These are phyloP conservation scores for Linnemannia schmuckeri DNA, from an alignment of 192 early-diverging fungal species.

Conservation along the genomic window DNA sequence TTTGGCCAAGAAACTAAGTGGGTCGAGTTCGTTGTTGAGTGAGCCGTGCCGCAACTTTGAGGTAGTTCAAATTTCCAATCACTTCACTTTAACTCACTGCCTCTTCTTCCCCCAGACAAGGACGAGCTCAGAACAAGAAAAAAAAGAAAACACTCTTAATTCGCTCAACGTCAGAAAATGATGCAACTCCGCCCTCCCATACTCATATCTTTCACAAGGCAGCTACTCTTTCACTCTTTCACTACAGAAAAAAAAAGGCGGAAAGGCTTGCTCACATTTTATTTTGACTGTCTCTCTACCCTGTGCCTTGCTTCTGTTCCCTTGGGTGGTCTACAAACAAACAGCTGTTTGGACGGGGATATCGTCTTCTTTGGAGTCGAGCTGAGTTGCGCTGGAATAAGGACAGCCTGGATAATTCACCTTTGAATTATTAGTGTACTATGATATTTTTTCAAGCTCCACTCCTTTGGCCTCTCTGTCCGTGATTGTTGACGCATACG, in stretches of 20 bases:
- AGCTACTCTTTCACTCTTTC: background rate
- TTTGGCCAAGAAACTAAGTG: background rate
- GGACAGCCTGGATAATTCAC: background rate
- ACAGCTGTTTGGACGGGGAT: background rate
- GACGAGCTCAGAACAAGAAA: background rate
- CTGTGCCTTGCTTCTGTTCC: background rate
- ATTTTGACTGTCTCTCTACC: background rate
- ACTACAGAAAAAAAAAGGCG: background rate
- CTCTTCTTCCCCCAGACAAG: background rate
- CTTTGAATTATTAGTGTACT: background rate
- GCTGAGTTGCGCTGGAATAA: background rate
- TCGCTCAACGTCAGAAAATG: constrained; percentile 5
- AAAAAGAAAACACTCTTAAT: background rate
- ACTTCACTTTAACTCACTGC: background rate
- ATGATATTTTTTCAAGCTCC: background rate
- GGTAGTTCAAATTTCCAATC: background rate
- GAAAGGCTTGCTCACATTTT: constrained; percentile 3
- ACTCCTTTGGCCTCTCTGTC: background rate
- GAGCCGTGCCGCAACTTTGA: background rate
- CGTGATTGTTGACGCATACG: background rate
- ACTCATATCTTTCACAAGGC: background rate
- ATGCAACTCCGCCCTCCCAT: background rate
- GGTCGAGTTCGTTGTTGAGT: background rate
- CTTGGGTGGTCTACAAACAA: background rate
- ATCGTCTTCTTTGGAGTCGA: background rate